phyloP scores from a whole-genome alignment of 164 flowering plant genomes.

The Tetrastigma voinierianum region DNA sequence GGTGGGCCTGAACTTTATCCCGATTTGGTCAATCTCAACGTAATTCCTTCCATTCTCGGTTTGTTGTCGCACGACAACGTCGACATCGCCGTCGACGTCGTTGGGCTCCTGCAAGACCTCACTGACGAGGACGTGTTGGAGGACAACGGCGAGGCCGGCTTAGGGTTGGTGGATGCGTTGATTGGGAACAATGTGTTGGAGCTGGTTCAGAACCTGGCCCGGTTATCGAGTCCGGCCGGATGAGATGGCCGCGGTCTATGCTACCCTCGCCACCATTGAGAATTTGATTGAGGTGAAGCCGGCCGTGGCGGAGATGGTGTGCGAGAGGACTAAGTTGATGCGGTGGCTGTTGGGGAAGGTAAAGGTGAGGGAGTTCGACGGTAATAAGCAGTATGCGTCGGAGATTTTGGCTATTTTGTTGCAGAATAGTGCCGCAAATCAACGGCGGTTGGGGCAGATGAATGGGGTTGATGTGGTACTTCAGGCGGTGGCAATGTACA shows the following conservation, averaged over 20 bases:
- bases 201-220: conserved; percentile 65
- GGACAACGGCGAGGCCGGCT: conserved; percentile 77
- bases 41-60: conserved; percentile 64
- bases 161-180: conserved; percentile 61
- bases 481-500: conserved; percentile 90
- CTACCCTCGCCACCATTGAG: conserved; percentile 73
- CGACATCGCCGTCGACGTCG: conserved; percentile 84
- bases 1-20: conserved; percentile 93
- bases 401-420: conserved; percentile 88
- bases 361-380: conserved; percentile 81
- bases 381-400: conserved; percentile 94
- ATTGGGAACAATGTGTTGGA: conserved; percentile 82
- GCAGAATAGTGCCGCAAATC: conserved; percentile 84
- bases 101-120: conserved; percentile 69
- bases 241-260: conserved; percentile 67
- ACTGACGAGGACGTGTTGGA: conserved; percentile 90
- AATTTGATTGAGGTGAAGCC: conserved; percentile 93
- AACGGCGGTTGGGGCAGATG: conserved; percentile 88
- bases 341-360: conserved; percentile 79
- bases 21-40: conserved; percentile 64
- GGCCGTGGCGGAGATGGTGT: conserved; percentile 81
- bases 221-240: conserved; percentile 69
- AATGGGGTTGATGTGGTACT: conserved; percentile 92
- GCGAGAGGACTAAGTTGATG: conserved; percentile 85
- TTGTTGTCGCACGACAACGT: conserved; percentile 76